Conservation (phyloP, 2,329 filamentous ascomycete species). For the Pseudocercospora pini-densiflorae region DNA sequence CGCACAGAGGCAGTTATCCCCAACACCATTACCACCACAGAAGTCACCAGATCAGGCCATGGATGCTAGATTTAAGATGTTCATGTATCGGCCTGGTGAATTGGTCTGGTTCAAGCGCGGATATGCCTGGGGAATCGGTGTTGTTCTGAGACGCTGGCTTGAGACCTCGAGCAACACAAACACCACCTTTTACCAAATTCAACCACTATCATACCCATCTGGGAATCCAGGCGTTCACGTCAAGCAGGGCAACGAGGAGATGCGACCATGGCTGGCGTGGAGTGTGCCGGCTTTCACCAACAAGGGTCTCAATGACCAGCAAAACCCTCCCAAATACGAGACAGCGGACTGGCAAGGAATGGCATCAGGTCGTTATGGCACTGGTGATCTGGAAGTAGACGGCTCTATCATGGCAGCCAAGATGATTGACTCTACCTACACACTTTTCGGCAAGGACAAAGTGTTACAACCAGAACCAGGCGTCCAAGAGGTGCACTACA, state of each 20-base stretch:
- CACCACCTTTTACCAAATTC: constrained; percentile 37
- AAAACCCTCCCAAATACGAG: constrained; percentile 49
- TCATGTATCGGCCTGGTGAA: constrained; percentile 60
- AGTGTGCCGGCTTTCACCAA: constrained; percentile 59
- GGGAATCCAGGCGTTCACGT: constrained; percentile 40
- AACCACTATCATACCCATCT: constrained; percentile 48
- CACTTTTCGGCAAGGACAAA: constrained; percentile 55
- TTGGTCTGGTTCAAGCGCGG: constrained; percentile 61
- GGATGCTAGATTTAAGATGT: constrained; percentile 54
- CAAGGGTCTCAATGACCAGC: constrained; percentile 46
- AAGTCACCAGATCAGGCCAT: constrained; percentile 54
- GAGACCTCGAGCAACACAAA: constrained; percentile 10
- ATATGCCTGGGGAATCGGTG: constrained; percentile 59
- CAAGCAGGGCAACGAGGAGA: constrained; percentile 48
- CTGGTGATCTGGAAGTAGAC: constrained; percentile 59
- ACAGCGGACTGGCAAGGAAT: constrained; percentile 56
- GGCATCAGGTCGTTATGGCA: constrained; percentile 48
- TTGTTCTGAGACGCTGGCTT: constrained; percentile 53
- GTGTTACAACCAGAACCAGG: constrained; percentile 44
- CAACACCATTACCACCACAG: constrained; percentile 47
- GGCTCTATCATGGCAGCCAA: constrained; percentile 63
- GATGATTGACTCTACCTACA: constrained; percentile 59
- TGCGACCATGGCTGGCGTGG: constrained; percentile 65
- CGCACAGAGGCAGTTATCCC: constrained; percentile 34
- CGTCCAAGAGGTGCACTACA: constrained; percentile 52